Conservation (phyloP, 75 land plant species). For the Ceratopteris richardii region DNA sequence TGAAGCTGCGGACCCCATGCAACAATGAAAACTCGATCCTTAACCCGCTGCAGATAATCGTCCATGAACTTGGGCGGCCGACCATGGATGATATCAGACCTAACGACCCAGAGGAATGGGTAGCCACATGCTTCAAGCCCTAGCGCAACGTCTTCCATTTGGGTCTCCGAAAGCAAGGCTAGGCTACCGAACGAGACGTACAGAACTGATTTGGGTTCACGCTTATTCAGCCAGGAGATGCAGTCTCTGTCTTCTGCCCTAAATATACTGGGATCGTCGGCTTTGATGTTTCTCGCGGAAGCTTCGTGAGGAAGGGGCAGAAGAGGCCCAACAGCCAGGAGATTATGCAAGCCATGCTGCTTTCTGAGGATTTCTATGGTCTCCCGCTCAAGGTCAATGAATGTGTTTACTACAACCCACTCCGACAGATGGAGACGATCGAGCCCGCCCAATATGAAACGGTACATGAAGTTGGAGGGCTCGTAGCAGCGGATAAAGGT, state of each 20-base stretch:
- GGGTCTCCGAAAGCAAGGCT: conserved; percentile 10
- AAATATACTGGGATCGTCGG: background rate
- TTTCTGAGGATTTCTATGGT: background rate
- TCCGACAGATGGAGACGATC: background rate
- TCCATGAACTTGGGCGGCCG: background rate
- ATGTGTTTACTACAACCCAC: conserved; percentile 8
- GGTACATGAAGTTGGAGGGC: conserved; percentile 1
- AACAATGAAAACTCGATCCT: background rate
- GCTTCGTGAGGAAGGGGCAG: too few relatives aligned
- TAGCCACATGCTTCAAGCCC: conserved; percentile 11
- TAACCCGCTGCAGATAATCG: background rate
- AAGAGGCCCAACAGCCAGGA: too few relatives aligned
- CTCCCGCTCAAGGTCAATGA: conserved; percentile 10
- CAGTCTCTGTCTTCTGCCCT: conserved; percentile 7
- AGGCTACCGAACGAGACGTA: conserved; percentile 27
- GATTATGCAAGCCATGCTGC: background rate
- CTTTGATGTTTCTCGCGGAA: too few relatives aligned
- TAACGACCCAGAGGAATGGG: conserved; percentile 21
- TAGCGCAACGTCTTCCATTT: conserved; percentile 9
- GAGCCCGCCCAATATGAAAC: background rate
- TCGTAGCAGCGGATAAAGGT: conserved; percentile 3
- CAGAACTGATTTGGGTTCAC: conserved; percentile 7
- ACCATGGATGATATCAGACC: conserved; percentile 5
- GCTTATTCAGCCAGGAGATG: conserved; percentile 9
- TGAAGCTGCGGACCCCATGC: conserved; percentile 7